Percentiles rank a stretch among this genome's conserved stretches.
Conservation (phyloP, 352 stramenopile genomes). For the Pythium graminicola region DNA sequence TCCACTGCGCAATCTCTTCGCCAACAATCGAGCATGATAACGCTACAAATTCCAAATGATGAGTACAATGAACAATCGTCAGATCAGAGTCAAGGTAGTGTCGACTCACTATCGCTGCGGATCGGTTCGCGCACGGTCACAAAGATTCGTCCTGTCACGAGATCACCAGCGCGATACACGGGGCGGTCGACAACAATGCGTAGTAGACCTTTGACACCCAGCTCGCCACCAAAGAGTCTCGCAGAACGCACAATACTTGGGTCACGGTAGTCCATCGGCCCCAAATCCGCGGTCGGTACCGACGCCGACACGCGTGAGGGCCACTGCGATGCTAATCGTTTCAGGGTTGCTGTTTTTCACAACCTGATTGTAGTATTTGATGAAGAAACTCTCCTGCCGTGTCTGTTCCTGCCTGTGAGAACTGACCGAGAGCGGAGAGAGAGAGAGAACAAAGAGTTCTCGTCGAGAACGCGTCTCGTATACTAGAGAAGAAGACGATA, state of each 20-base stretch:
- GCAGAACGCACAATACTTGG: constrained; percentile 24
- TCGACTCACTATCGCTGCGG: constrained; percentile 41
- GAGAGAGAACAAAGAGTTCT: background rate
- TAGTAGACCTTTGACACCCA: constrained; percentile 58
- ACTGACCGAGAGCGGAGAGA: constrained; percentile 6
- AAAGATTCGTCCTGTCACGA: constrained; percentile 44
- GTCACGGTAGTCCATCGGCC: constrained; percentile 26
- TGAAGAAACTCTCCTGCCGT: background rate
- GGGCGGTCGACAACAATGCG: constrained; percentile 50
- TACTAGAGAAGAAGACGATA: constrained; percentile 2
- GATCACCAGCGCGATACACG: constrained; percentile 52
- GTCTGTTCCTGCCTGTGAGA: constrained; percentile 15
- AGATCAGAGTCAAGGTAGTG: background rate
- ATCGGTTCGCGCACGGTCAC: constrained; percentile 53
- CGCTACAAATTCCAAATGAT: constrained; percentile 20
- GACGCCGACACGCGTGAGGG: constrained; percentile 15
- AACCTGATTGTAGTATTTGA: background rate
- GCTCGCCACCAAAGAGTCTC: constrained; percentile 42
- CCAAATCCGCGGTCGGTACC: constrained; percentile 23
- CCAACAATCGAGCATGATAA: constrained; percentile 50
- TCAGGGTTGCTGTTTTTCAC: constrained; percentile 14
- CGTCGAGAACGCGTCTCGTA: constrained; percentile 2
- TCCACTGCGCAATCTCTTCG: constrained; percentile 67
- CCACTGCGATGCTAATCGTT: constrained; percentile 10
- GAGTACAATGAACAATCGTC: background rate